phyloP scores from a whole-genome alignment of 1,284 basidiomycete species.

The Ceratobasidium sp. region DNA sequence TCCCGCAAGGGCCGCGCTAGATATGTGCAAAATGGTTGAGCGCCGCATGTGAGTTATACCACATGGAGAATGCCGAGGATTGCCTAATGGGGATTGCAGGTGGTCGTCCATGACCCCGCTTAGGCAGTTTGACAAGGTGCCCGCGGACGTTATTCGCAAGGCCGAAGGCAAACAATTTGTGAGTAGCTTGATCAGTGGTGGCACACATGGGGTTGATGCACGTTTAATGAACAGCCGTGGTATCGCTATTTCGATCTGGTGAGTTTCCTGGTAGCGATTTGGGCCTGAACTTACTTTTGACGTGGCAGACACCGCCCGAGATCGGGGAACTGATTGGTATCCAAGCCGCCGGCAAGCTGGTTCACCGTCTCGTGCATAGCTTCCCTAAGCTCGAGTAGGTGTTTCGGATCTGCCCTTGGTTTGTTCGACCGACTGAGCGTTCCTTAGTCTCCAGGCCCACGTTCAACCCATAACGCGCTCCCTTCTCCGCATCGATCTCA shows the following conservation, averaged over 20 bases:
- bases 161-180: conserved; percentile 98
- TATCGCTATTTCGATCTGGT: conserved; percentile 93
- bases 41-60: conserved; percentile 69
- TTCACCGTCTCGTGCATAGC: conserved; percentile 93
- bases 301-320: conserved; percentile 70
- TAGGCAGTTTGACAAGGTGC: conserved; percentile 92
- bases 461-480: conserved; percentile 93
- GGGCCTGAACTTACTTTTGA: conserved; percentile 33
- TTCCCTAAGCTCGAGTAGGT: conserved; percentile 93
- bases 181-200: conserved; percentile 50
- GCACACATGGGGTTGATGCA: conserved; percentile 34
- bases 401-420: conserved; percentile 14
- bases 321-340: conserved; percentile 94
- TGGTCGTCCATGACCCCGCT: conserved; percentile 99
- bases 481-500: conserved; percentile 85
- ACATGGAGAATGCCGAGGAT: conserved; percentile 18
- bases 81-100: conserved; percentile 54
- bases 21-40: conserved; percentile 98
- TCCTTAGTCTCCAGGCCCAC: conserved; percentile 79
- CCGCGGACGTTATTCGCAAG: conserved; percentile 84
- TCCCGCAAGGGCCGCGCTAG: conserved; percentile 87
- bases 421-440: conserved; percentile 26
- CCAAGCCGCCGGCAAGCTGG: conserved; percentile 87
- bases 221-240: conserved; percentile 70
- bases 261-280: conserved; percentile 45